Percentiles rank a stretch among this genome's conserved stretches.
phyloP scores from a whole-genome alignment of 352 stramenopile genomes.

The Globisporangium paroecandrum region DNA sequence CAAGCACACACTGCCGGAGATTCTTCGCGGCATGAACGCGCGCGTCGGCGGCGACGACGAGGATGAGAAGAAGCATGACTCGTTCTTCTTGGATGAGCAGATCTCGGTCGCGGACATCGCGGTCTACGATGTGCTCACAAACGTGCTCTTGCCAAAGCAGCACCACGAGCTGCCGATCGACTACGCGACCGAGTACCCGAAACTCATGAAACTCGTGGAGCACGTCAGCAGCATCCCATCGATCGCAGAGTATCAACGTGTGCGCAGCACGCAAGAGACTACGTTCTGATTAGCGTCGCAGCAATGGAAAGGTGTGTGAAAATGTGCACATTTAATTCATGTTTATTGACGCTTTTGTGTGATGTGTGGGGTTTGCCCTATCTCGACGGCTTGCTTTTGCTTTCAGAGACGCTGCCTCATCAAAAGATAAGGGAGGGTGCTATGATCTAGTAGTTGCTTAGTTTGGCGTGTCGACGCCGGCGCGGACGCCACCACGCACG shows the following conservation, averaged over 20 bases:
- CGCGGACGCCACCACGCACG: slow-evolving; percentile 67
- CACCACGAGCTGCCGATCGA: slow-evolving; percentile 26
- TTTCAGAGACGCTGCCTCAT: not conserved
- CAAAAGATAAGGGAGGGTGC: not conserved
- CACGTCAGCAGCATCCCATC: slow-evolving; percentile 10
- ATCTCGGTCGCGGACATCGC: slow-evolving; percentile 37
- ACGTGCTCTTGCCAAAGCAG: slow-evolving; percentile 29
- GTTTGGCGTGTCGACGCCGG: slow-evolving; percentile 55
- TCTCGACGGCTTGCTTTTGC: not conserved
- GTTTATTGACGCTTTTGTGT: slow-evolving; percentile 8
- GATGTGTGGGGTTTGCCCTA: not conserved
- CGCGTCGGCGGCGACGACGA: slow-evolving; percentile 13
- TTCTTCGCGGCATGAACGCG: slow-evolving; percentile 23
- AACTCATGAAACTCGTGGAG: slow-evolving; percentile 16
- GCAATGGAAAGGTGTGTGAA: not conserved
- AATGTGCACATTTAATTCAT: slow-evolving; percentile 5
- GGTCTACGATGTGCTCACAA: slow-evolving; percentile 35
- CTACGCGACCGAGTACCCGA: slow-evolving; percentile 23
- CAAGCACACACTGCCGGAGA: slow-evolving; percentile 28
- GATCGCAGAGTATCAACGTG: slow-evolving; percentile 16
- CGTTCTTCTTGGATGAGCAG: slow-evolving; percentile 33
- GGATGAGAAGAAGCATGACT: slow-evolving; percentile 3
- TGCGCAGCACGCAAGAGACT: slow-evolving; percentile 9
- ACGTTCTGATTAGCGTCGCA: not conserved
- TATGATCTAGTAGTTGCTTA: slow-evolving; percentile 5